These are phyloP conservation scores for Neurospora sp. DNA, from an alignment of 495 filamentous ascomycete species.

Conservation along the genomic window DNA sequence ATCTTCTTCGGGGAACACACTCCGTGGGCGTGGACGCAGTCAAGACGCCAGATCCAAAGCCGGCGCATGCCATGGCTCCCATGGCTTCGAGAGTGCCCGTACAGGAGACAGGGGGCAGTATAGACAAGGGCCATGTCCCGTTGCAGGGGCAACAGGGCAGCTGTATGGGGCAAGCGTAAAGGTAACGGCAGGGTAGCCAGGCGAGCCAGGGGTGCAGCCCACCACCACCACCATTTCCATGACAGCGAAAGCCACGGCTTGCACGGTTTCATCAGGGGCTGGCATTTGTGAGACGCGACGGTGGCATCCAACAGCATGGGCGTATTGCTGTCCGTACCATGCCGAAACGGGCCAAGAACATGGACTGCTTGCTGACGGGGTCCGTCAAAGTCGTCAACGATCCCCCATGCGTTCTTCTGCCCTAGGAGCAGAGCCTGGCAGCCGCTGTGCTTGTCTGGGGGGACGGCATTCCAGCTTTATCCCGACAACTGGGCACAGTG, in stretches of 20 bases:
- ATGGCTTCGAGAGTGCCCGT: background rate
- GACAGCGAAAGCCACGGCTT: slow-evolving; percentile 17
- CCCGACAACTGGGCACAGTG: background rate
- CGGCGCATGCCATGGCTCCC: background rate
- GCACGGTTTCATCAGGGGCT: slow-evolving; percentile 20
- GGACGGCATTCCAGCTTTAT: background rate
- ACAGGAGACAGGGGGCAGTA: background rate
- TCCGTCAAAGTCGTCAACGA: background rate
- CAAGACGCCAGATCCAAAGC: background rate
- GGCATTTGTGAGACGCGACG: slow-evolving; percentile 9
- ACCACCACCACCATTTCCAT: background rate
- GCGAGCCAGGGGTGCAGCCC: background rate
- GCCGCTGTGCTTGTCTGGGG: background rate
- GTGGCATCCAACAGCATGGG: slow-evolving; percentile 6
- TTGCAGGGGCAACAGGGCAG: background rate
- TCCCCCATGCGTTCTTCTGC: background rate
- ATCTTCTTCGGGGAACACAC: slow-evolving; percentile 11
- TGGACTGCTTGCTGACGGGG: background rate
- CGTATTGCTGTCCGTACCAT: slow-evolving; percentile 7
- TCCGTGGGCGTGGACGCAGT: slow-evolving; percentile 9
- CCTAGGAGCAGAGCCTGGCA: background rate
- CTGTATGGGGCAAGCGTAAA: background rate
- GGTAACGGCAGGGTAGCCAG: background rate
- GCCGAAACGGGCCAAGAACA: slow-evolving; percentile 7
- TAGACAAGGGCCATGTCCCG: background rate